Evolutionary conservation across 2,329 filamentous ascomycete genomes (phyloP).

Genomic region (Penicillium sp.): DNA sequence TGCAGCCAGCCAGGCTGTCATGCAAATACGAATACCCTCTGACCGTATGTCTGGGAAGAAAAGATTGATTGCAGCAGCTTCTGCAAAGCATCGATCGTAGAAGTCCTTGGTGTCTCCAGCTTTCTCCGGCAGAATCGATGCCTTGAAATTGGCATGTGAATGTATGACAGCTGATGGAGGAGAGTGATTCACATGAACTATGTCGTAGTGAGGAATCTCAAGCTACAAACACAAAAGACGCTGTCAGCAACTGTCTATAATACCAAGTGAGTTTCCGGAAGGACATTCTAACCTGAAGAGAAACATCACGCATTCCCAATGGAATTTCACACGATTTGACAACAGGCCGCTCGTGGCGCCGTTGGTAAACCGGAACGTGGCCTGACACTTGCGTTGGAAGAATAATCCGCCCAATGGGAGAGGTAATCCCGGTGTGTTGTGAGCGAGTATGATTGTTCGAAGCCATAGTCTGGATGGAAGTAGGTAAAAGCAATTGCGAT

Average conservation of each 20-base stretch:
- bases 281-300: background rate
- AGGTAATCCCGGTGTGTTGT: too few relatives aligned
- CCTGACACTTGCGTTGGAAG: background rate
- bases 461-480: too few relatives aligned
- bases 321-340: background rate
- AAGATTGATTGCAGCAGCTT: background rate
- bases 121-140: background rate
- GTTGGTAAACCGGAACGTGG: background rate
- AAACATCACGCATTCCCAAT: background rate
- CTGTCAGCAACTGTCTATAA: background rate
- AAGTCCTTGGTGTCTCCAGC: background rate
- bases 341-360: background rate
- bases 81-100: slow-evolving; percentile 3
- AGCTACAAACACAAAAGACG: background rate
- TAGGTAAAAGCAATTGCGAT: too few relatives aligned
- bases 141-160: slow-evolving; percentile 2
- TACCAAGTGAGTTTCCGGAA: too few relatives aligned
- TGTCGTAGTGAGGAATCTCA: slow-evolving; percentile 1
- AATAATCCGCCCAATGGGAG: background rate
- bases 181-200: background rate
- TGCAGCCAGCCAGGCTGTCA: slow-evolving; percentile 4
- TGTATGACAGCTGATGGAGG: background rate
- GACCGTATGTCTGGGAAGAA: slow-evolving; percentile 3
- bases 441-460: background rate
- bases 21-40: background rate